phyloP scores from a whole-genome alignment of 108 stramenopile species.

The Hondaea fermentalgiana region DNA sequence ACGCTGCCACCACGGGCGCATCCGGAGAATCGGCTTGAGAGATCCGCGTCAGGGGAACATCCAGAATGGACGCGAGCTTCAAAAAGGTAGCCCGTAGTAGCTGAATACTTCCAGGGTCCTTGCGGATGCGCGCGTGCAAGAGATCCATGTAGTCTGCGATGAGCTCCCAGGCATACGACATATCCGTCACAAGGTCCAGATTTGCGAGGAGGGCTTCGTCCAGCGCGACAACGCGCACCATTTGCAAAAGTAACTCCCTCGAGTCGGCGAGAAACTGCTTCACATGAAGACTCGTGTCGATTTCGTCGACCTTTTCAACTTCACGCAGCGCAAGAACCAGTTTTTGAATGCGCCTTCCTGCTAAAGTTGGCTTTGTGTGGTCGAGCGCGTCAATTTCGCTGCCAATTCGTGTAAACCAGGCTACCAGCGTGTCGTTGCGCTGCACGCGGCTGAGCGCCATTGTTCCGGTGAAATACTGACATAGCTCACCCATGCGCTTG shows the following conservation, averaged over 20 bases:
- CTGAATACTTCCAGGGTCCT: conserved; percentile 46
- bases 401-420: conserved; percentile 48
- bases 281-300: conserved; percentile 50
- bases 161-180: conserved; percentile 53
- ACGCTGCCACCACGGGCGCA: conserved; percentile 36
- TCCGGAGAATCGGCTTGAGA: conserved; percentile 46
- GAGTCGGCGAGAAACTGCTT: conserved; percentile 46
- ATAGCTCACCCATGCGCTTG: conserved; percentile 42
- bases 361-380: conserved; percentile 38
- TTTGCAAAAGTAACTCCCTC: conserved; percentile 43
- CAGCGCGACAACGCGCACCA: conserved; percentile 52
- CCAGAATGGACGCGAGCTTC: conserved; percentile 55
- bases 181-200: conserved; percentile 47
- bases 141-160: conserved; percentile 48
- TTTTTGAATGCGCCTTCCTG: conserved; percentile 52
- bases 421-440: conserved; percentile 43
- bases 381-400: conserved; percentile 41
- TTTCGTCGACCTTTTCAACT: conserved; percentile 52
- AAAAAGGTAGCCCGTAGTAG: conserved; percentile 54
- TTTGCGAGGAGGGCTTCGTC: conserved; percentile 33
- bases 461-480: conserved; percentile 52
- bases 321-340: conserved; percentile 53
- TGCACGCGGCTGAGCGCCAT: conserved; percentile 42
- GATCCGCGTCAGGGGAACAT: conserved; percentile 51
- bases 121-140: conserved; percentile 43